Evolutionary conservation across 805 yeast species (phyloP).

Genomic region (Cyberlindnera sargentensis): DNA sequence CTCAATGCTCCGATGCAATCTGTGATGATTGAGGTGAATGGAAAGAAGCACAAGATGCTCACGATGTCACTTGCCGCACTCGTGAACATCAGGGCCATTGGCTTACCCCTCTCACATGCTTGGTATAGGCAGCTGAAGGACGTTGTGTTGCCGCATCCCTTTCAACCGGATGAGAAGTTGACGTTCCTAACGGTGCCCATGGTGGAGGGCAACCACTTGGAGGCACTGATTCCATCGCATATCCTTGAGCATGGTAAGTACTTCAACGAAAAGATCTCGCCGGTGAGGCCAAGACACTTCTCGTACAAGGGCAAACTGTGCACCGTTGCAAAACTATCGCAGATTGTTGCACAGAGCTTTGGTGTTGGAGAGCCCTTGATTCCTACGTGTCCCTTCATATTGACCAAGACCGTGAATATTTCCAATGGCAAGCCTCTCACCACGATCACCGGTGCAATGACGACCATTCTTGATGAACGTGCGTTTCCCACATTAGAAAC

Average conservation of each 20-base stretch:
- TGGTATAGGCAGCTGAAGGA: neutral
- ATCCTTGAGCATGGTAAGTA: slow-evolving; percentile 11
- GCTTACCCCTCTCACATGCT: slow-evolving; percentile 15
- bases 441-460: neutral
- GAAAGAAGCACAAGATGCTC: neutral
- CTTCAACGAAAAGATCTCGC: neutral
- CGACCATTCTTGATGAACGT: neutral
- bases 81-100: slow-evolving; percentile 12
- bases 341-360: slow-evolving; percentile 2
- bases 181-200: slow-evolving; percentile 3
- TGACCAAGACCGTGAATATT: neutral
- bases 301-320: slow-evolving; percentile 2
- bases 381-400: slow-evolving; percentile 12
- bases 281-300: slow-evolving; percentile 6
- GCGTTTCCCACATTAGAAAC: neutral
- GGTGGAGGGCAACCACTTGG: slow-evolving; percentile 1
- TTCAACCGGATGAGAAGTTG: neutral
- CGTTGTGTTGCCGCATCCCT: slow-evolving; percentile 3
- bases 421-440: slow-evolving; percentile 5
- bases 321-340: slow-evolving; percentile 7
- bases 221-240: slow-evolving; percentile 19
- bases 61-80: slow-evolving; percentile 15
- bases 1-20: neutral
- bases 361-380: slow-evolving; percentile 9
- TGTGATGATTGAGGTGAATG: slow-evolving; percentile 10